Conservation (phyloP, 2,329 filamentous ascomycete species). For the Arthrocladium fulminans region DNA sequence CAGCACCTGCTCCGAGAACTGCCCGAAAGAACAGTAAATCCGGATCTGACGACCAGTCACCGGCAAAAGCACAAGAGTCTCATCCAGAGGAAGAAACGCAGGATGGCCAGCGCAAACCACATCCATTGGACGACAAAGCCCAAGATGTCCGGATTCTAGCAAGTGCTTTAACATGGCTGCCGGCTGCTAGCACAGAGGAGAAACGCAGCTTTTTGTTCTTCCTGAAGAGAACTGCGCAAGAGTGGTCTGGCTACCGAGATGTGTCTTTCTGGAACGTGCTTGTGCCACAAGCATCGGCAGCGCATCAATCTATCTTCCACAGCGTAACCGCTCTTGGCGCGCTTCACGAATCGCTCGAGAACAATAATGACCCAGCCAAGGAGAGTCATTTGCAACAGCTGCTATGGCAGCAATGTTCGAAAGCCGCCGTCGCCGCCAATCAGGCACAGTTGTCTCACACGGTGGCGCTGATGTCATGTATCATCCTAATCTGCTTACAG, state of each 20-base stretch:
- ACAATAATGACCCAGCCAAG: conserved; percentile 15
- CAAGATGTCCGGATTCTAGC: conserved; percentile 4
- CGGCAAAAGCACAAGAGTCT: neutral
- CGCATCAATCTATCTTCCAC: conserved; percentile 26
- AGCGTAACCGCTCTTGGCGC: conserved; percentile 26
- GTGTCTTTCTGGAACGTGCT: conserved; percentile 25
- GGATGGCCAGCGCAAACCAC: neutral
- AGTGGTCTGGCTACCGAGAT: conserved; percentile 21
- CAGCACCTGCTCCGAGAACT: conserved; percentile 12
- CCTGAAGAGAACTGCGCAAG: conserved; percentile 18
- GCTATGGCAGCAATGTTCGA: conserved; percentile 17
- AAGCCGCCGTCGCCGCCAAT: conserved; percentile 16
- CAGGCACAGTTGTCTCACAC: conserved; percentile 19
- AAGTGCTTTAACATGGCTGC: conserved; percentile 7
- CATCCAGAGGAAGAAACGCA: neutral
- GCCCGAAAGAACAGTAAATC: conserved; percentile 8
- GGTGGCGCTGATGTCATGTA: conserved; percentile 21
- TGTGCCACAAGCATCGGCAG: conserved; percentile 25
- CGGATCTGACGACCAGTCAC: conserved; percentile 1
- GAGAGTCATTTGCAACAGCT: conserved; percentile 15
- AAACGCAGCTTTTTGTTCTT: conserved; percentile 19
- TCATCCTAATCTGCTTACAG: conserved; percentile 25
- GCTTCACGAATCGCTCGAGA: conserved; percentile 24
- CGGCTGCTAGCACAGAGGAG: conserved; percentile 15
- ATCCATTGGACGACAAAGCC: neutral